Percentiles rank a stretch among this genome's conserved stretches.
Evolutionary conservation across 2,329 filamentous ascomycete species (phyloP).

Genomic region (Ceratocystis alfenasii): DNA sequence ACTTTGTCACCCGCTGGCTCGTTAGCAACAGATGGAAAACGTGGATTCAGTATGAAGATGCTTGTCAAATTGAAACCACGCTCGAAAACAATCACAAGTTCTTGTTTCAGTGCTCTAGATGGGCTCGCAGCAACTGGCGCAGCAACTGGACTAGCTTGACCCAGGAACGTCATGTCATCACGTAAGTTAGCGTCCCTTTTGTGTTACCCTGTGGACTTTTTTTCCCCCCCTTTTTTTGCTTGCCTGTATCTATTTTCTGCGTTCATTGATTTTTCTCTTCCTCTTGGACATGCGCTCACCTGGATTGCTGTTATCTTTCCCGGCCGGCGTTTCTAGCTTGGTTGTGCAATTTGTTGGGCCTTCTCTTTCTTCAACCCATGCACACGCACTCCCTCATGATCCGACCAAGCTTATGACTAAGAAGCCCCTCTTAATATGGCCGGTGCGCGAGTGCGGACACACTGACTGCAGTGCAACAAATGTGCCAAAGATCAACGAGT

Average conservation of each 20-base stretch:
- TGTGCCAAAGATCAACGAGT: not conserved
- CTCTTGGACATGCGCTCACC: not conserved
- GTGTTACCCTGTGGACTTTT: not conserved
- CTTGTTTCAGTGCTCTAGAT: conserved; percentile 82
- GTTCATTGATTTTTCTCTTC: not conserved
- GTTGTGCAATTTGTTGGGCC: conserved; percentile 13
- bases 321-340: not conserved
- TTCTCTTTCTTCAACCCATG: conserved; percentile 15
- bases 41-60: conserved; percentile 83
- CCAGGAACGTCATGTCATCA: conserved; percentile 71
- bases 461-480: not conserved
- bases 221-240: not conserved
- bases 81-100: conserved; percentile 82
- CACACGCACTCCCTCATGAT: conserved; percentile 22
- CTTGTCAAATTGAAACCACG: conserved; percentile 86
- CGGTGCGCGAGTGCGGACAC: not conserved
- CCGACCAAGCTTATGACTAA: conserved; percentile 23
- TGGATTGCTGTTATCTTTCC: not conserved
- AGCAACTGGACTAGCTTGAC: conserved; percentile 89
- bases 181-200: conserved; percentile 47
- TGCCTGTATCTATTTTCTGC: not conserved
- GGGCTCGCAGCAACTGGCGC: conserved; percentile 95
- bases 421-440: conserved; percentile 18
- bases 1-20: conserved; percentile 94
- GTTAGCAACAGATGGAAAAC: conserved; percentile 88